Conservation (phyloP, 192 early-diverging fungal genomes). For the Ramicandelaber brevisporus region DNA sequence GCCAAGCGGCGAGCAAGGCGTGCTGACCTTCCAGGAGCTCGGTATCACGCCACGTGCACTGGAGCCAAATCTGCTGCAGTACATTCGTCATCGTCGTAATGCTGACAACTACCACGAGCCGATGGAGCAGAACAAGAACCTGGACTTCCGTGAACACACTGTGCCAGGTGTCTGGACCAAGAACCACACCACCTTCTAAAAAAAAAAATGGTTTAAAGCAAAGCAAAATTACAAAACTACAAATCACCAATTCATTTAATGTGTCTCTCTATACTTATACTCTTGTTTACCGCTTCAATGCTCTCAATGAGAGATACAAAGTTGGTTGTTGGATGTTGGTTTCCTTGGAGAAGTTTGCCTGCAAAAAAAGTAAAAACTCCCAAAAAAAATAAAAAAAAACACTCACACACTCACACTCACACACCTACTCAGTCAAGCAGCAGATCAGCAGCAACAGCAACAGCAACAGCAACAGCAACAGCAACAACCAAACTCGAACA, state of each 20-base stretch:
- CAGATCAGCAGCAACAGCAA: background rate
- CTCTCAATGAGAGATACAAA: no score
- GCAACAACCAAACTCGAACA: slow-evolving; percentile 1
- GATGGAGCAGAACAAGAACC: slow-evolving; percentile 17
- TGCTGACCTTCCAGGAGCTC: slow-evolving; percentile 67
- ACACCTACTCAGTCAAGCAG: background rate
- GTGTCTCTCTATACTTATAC: no score
- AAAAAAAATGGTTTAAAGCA: no score
- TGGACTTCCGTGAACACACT: slow-evolving; percentile 15
- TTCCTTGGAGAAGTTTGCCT: background rate
- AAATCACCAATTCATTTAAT: no score
- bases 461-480: background rate
- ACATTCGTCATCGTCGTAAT: slow-evolving; percentile 58
- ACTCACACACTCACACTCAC: background rate
- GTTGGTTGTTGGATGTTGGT: no score
- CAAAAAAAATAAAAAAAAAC: background rate
- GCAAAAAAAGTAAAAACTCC: slow-evolving; percentile 1
- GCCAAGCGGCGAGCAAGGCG: slow-evolving; percentile 22
- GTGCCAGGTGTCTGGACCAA: no score
- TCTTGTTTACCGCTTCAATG: no score
- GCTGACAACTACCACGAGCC: slow-evolving; percentile 21
- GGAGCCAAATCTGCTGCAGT: slow-evolving; percentile 60
- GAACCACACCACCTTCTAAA: no score
- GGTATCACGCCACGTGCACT: slow-evolving; percentile 55
- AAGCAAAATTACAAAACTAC: no score